Evolutionary conservation across 2,329 filamentous ascomycete genomes (phyloP).

Genomic region (Trichoderma breve): DNA sequence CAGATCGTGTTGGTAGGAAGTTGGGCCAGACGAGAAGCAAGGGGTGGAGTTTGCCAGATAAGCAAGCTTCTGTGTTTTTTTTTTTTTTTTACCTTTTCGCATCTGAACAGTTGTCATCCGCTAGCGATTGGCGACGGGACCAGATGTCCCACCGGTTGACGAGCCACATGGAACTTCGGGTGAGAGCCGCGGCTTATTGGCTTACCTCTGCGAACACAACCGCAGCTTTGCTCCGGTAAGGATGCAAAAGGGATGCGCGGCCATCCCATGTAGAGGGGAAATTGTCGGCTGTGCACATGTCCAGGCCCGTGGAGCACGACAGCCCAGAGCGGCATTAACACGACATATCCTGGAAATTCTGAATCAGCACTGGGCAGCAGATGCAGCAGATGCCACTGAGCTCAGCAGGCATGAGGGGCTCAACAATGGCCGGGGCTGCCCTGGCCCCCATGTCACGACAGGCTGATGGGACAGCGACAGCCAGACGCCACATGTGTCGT

Average conservation of each 20-base stretch:
- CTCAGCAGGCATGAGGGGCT: constrained; percentile 12
- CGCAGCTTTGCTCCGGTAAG: not conserved
- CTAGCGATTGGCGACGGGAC: constrained; percentile 1
- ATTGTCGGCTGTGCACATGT: not conserved
- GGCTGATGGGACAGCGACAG: constrained; percentile 1
- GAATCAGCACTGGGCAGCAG: not conserved
- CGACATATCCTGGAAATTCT: not conserved
- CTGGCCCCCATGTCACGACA: not conserved
- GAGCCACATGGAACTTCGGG: not conserved
- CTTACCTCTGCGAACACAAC: not conserved
- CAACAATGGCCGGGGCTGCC: not conserved
- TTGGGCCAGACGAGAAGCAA: not conserved
- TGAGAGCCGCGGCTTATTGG: not conserved
- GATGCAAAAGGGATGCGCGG: constrained; percentile 12
- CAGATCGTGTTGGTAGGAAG: constrained; percentile 6
- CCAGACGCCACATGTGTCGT: not conserved
- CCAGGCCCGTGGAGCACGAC: not conserved
- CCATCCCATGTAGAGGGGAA: not conserved
- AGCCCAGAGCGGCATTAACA: not conserved
- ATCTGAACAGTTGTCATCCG: not conserved
- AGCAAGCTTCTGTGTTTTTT: not conserved
- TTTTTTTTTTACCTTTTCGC: not conserved
- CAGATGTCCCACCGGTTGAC: not conserved
- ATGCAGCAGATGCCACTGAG: not conserved
- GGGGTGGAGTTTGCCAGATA: constrained; percentile 16